Conservation (phyloP, 2,329 filamentous ascomycete species). For the Volutella citrinella region DNA sequence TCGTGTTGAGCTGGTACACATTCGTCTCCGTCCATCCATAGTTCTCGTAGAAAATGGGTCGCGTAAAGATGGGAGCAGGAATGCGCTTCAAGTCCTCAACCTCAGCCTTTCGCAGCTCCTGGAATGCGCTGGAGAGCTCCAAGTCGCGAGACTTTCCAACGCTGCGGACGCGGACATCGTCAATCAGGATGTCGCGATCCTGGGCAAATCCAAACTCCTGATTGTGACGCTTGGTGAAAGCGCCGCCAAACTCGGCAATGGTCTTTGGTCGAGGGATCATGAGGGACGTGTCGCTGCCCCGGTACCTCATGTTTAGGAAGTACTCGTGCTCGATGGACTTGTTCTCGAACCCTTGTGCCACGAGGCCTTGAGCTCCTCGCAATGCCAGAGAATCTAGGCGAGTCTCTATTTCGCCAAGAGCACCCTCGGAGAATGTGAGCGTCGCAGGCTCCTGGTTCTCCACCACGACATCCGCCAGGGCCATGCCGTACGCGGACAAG, state of each 20-base stretch:
- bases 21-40: conserved; percentile 24
- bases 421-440: conserved; percentile 22
- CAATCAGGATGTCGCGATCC: conserved; percentile 37
- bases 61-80: conserved; percentile 16
- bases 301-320: conserved; percentile 44
- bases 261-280: conserved; percentile 32
- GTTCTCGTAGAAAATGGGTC: conserved; percentile 24
- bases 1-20: conserved; percentile 21
- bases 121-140: conserved; percentile 21
- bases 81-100: conserved; percentile 3
- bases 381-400: conserved; percentile 22
- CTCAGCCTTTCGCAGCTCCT: conserved; percentile 20
- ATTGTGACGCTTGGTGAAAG: conserved; percentile 35
- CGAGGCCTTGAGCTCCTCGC: conserved; percentile 19
- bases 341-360: conserved; percentile 34
- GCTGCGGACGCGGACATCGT: conserved; percentile 41
- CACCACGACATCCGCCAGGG: conserved; percentile 42
- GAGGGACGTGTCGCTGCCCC: conserved; percentile 40
- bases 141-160: conserved; percentile 27
- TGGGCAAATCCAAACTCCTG: conserved; percentile 41
- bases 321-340: conserved; percentile 40
- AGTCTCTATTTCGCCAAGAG: conserved; percentile 12
- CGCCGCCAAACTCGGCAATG: conserved; percentile 26
- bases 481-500: conserved; percentile 45
- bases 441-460: conserved; percentile 38